Evolutionary conservation across 2,329 filamentous ascomycete species (phyloP).

Genomic region (Emydomyces testavorans): DNA sequence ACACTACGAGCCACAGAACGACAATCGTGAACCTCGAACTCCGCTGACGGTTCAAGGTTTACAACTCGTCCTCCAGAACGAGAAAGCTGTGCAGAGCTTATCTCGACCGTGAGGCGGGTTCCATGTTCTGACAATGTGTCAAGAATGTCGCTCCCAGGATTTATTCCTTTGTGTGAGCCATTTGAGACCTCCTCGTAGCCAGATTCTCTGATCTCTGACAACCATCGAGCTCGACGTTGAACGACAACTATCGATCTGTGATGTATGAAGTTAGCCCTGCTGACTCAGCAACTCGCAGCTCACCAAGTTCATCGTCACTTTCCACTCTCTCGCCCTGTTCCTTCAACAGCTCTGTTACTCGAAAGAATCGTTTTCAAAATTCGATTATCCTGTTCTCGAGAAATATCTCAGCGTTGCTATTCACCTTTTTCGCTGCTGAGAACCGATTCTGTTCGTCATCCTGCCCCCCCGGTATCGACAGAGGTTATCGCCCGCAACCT

Average conservation of each 20-base stretch:
- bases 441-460: neutral
- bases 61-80: constrained; percentile 5
- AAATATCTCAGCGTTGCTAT: no score
- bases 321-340: neutral
- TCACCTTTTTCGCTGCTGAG: neutral
- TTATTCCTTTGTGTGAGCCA: neutral
- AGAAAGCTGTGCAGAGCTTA: neutral
- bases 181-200: neutral
- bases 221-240: neutral
- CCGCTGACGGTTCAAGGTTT: constrained; percentile 1
- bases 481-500: neutral
- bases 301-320: neutral
- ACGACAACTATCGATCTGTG: neutral
- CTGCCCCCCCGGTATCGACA: neutral
- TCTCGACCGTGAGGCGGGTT: neutral
- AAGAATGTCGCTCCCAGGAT: constrained; percentile 2
- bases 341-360: neutral
- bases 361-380: no score
- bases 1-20: constrained; percentile 3
- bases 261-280: neutral
- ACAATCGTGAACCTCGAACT: constrained; percentile 1
- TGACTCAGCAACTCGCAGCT: neutral
- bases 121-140: neutral
- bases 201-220: neutral
- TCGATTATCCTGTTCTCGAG: no score